Evolutionary conservation across 768 basidiomycete species (phyloP).

Genomic region (Mycena rebaudengoi): DNA sequence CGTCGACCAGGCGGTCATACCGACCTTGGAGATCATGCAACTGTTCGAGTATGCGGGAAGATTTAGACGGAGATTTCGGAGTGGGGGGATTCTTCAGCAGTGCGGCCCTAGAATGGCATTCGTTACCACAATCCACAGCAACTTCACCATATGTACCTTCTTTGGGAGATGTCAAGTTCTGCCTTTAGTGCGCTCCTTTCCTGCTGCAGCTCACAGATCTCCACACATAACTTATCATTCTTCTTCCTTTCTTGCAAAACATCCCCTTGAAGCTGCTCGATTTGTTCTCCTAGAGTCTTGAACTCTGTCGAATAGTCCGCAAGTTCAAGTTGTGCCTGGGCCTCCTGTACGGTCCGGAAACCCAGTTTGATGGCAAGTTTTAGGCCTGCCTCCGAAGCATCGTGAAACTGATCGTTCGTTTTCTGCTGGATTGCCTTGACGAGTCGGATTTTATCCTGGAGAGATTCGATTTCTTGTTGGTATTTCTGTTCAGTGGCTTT

Average conservation of each 20-base stretch:
- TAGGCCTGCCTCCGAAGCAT: background rate
- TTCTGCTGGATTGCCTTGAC: background rate
- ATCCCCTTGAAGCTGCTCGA: background rate
- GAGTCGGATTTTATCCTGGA: background rate
- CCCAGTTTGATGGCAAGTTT: conserved; percentile 13
- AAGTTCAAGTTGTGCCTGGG: conserved; percentile 8
- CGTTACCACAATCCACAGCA: background rate
- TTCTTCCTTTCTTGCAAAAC: background rate
- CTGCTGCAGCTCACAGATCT: background rate
- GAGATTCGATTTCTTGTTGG: background rate
- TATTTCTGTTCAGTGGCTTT: too few species aligned
- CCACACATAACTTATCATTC: background rate
- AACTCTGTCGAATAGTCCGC: background rate
- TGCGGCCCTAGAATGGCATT: background rate
- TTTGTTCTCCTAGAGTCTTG: background rate
- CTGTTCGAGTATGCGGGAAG: conserved; percentile 1
- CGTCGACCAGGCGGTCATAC: conserved; percentile 11
- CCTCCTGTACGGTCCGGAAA: background rate
- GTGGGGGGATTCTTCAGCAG: too few species aligned
- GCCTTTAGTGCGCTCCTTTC: conserved; percentile 1
- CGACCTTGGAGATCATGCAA: conserved; percentile 11
- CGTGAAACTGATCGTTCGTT: background rate
- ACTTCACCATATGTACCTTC: background rate
- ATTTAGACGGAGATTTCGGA: background rate
- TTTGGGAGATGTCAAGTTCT: background rate